Evolutionary conservation across 805 yeast genomes (phyloP).

Genomic region (Zygotorulaspora chibaensis): DNA sequence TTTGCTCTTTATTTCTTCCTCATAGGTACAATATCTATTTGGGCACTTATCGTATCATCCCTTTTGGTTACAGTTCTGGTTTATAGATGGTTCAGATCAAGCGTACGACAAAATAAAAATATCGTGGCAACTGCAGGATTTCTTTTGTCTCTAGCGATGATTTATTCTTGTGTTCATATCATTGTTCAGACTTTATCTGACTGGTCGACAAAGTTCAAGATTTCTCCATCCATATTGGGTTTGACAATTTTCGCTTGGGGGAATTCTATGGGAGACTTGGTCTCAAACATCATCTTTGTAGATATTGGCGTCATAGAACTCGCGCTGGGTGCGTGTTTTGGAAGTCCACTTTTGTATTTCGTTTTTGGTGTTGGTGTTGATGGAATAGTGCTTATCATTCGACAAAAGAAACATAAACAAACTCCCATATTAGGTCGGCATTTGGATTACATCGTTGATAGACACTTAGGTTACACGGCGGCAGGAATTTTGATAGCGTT

Average conservation of each 20-base stretch:
- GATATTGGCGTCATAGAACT: conserved; percentile 76
- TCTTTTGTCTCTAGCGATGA: conserved; percentile 58
- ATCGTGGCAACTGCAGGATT: conserved; percentile 55
- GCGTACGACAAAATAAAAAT: conserved; percentile 7
- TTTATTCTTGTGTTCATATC: conserved; percentile 40
- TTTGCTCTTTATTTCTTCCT: conserved; percentile 5
- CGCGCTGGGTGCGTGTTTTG: conserved; percentile 95
- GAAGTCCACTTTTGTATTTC: conserved; percentile 79
- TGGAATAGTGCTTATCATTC: conserved; percentile 46
- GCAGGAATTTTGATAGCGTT: conserved; percentile 41
- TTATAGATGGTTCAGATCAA: conserved; percentile 5
- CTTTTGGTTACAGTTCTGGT: conserved; percentile 5
- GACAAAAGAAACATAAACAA: conserved; percentile 2
- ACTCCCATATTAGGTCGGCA: conserved; percentile 9
- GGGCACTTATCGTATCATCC: conserved; percentile 2
- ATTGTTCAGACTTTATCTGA: conserved; percentile 61
- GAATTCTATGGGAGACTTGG: conserved; percentile 85
- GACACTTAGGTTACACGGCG: conserved; percentile 38
- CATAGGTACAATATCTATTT: conserved; percentile 4
- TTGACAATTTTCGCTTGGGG: conserved; percentile 88
- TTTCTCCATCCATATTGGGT: conserved; percentile 80
- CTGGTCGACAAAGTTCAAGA: conserved; percentile 51
- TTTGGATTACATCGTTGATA: conserved; percentile 39
- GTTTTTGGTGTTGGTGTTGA: conserved; percentile 78
- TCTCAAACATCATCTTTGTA: conserved; percentile 78